These are phyloP conservation scores for Neckera pumila DNA, from an alignment of 225 moss, liverwort and hornwort species.

Conservation along the genomic window DNA sequence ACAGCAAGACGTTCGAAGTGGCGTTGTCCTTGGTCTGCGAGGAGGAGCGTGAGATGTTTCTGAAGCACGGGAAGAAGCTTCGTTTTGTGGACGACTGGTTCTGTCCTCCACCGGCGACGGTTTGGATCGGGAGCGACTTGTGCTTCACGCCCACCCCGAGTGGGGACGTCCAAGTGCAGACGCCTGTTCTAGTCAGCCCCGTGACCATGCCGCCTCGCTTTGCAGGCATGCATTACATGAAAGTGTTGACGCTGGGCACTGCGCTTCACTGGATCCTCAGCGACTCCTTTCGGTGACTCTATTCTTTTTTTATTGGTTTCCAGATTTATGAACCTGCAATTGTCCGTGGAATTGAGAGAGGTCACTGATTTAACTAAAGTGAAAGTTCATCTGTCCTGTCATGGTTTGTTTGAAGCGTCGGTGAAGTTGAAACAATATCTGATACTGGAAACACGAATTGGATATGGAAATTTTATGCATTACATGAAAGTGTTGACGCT, in stretches of 20 bases:
- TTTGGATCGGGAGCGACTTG: conserved; percentile 50
- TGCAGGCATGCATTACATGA: conserved; percentile 62
- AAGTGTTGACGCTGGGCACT: conserved; percentile 42
- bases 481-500: conserved; percentile 48
- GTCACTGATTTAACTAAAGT: not conserved
- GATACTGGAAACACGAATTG: not conserved
- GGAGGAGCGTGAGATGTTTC: conserved; percentile 23
- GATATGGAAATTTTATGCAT: conserved; percentile 4
- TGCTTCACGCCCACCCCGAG: conserved; percentile 4
- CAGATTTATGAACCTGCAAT: not conserved
- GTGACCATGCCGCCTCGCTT: conserved; percentile 22
- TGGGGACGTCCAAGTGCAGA: conserved; percentile 25
- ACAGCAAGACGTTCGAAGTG: conserved; percentile 25
- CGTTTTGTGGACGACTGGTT: conserved; percentile 57
- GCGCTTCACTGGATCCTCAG: conserved; percentile 56
- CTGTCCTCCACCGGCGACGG: not conserved
- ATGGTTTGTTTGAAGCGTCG: not conserved
- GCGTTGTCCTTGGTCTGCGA: conserved; percentile 35
- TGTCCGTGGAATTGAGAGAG: not conserved
- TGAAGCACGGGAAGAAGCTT: conserved; percentile 39
- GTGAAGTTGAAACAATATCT: not conserved
- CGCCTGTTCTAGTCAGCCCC: conserved; percentile 32
- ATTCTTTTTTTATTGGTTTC: not conserved
- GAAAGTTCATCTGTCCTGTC: not conserved
- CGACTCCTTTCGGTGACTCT: conserved; percentile 34